Evolutionary conservation across 1,284 basidiomycete genomes (phyloP).

Genomic region (Pseudozyma flocculosa): DNA sequence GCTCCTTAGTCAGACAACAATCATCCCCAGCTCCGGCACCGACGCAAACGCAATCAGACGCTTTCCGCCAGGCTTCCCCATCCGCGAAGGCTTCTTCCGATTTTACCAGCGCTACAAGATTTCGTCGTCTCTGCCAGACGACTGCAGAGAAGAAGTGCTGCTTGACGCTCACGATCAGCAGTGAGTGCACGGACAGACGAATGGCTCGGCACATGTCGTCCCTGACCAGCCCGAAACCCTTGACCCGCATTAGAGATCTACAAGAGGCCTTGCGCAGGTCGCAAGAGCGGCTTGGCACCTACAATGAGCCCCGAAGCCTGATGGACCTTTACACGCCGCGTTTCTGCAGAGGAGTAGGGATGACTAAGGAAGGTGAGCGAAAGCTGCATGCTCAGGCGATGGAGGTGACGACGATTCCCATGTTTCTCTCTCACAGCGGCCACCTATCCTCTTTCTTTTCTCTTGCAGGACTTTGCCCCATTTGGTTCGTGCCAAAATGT

Average conservation of each 20-base stretch:
- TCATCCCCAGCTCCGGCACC: too few species aligned
- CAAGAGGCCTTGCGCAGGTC: constrained; percentile 11
- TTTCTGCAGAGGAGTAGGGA: constrained; percentile 21
- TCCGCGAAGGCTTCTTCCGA: constrained; percentile 17
- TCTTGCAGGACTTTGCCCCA: constrained; percentile 22
- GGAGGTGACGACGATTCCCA: too few species aligned
- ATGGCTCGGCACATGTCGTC: too few species aligned
- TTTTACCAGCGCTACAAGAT: constrained; percentile 31
- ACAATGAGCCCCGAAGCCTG: constrained; percentile 23
- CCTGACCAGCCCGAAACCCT: too few species aligned
- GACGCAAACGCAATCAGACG: neutral
- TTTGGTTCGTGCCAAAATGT: too few species aligned
- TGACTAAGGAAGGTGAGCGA: constrained; percentile 22
- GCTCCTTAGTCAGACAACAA: too few species aligned
- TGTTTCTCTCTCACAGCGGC: too few species aligned
- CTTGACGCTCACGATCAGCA: constrained; percentile 5
- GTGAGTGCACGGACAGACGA: too few species aligned
- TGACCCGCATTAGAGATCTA: too few species aligned
- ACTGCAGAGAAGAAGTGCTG: constrained; percentile 20
- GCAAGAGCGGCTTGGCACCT: constrained; percentile 12
- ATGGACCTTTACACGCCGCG: constrained; percentile 46
- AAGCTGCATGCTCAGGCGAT: too few species aligned
- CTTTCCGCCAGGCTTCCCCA: constrained; percentile 15
- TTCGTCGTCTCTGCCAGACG: constrained; percentile 26
- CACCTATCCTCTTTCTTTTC: too few species aligned